Base-by-base conservation (phyloP, 495 filamentous ascomycete species). In the Ramalina peruviana region DNA sequence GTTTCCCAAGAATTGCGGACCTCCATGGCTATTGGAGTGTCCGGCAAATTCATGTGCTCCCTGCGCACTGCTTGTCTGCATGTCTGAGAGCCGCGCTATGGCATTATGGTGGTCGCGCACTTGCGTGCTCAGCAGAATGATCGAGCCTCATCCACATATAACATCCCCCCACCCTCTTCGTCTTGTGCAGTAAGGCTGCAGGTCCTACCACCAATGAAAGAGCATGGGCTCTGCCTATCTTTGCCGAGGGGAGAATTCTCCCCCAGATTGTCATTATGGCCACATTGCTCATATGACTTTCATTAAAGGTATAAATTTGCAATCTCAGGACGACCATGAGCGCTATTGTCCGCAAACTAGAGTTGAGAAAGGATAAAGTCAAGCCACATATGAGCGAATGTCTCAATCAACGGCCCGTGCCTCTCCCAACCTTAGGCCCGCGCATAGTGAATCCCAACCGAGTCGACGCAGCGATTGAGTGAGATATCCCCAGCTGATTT, bases 1-100 rank as follows among this genome's bases (percentile, higher is more conserved):
- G 48, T 51, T 51, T 48, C 37, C 53, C 36, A 55, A 11, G 33
- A 51, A 41, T 36, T 51, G 48, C 48, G 30, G n/a, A 23, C 53
- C 53, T 51, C 46, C 53, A 46, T 51, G 1, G 20, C 48, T 55
- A 23, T 36, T 33, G 48, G 1, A 55, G 16, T 40, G 5, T 23
- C 53, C 53, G 5, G 17, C 48, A 33, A 51, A 55, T 15, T 9
- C 41, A 21, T 7, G 36, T 42, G 46, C 41, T 15, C 19, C 41
- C 9, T 6, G 15, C 19, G 41, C n/a, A 20, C 37, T n/a, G 27
- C 20, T 25, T 40, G 21, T 50, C 30, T 36, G 26, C 48, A 51
- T 51, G 7, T 55, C 42, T 47, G 6, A 6, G 21, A 1, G 10
- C 40, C 13, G 36, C 47, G 27, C 39, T 21, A 37, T 46, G 13